Percentiles rank a stretch among this genome's conserved stretches.
phyloP scores from a whole-genome alignment of 1,139 yeast species.

The Pichia norvegensis region DNA sequence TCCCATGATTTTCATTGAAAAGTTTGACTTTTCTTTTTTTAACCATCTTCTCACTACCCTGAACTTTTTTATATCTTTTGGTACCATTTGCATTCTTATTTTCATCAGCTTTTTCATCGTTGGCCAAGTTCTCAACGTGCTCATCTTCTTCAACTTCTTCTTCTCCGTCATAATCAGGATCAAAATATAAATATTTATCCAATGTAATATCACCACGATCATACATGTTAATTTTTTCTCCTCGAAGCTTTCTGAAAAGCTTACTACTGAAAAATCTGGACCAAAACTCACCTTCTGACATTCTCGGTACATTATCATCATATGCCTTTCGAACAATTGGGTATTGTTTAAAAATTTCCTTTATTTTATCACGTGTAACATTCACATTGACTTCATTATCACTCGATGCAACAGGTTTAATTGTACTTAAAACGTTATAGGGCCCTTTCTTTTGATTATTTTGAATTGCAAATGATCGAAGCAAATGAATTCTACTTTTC shows the following conservation, averaged over 20 bases:
- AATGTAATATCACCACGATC: conserved; percentile 79
- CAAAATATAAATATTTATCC: conserved; percentile 72
- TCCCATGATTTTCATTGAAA: conserved; percentile 29
- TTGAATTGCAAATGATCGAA: conserved; percentile 81
- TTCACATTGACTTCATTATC: conserved; percentile 89
- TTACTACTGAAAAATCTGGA: conserved; percentile 91
- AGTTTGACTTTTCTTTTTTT: conserved; percentile 24
- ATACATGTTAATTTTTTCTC: conserved; percentile 70
- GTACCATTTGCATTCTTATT: neutral
- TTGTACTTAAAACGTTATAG: conserved; percentile 86
- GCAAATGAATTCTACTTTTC: conserved; percentile 71
- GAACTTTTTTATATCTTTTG: conserved; percentile 12
- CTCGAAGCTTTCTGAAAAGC: conserved; percentile 77
- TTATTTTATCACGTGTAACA: conserved; percentile 83
- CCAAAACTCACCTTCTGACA: conserved; percentile 92
- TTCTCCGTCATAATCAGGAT: conserved; percentile 41
- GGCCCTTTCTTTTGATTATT: conserved; percentile 85
- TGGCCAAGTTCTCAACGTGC: conserved; percentile 12
- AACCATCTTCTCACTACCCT: conserved; percentile 12
- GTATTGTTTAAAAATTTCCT: conserved; percentile 84
- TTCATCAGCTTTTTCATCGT: conserved; percentile 6
- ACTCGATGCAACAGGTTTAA: conserved; percentile 84
- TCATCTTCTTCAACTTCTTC: conserved; percentile 28
- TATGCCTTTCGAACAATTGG: conserved; percentile 90
- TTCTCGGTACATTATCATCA: conserved; percentile 81